Evolutionary conservation across 495 filamentous ascomycete species (phyloP).

Genomic region (Pseudomonodictys pantanalensis): DNA sequence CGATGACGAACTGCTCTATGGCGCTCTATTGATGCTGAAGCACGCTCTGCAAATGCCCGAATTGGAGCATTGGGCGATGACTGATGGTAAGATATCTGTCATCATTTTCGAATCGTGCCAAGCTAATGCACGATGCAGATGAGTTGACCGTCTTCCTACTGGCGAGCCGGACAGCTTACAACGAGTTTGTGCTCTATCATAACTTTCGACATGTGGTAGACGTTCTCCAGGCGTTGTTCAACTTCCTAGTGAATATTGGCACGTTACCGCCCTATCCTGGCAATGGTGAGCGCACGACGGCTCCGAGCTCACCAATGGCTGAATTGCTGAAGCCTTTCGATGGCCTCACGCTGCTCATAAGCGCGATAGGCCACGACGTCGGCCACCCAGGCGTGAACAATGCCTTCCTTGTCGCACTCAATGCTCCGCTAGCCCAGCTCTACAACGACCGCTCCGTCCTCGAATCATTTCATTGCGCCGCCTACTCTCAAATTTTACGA

Average conservation of each 20-base stretch:
- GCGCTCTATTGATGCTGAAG: constrained; percentile 76
- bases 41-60: constrained; percentile 83
- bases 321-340: constrained; percentile 77
- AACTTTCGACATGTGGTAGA: constrained; percentile 97
- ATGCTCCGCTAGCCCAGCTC: constrained; percentile 91
- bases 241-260: constrained; percentile 81
- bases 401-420: constrained; percentile 86
- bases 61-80: constrained; percentile 72
- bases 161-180: constrained; percentile 84
- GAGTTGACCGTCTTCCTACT: constrained; percentile 76
- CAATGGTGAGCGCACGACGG: constrained; percentile 31
- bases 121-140: constrained; percentile 34
- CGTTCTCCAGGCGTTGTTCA: constrained; percentile 90
- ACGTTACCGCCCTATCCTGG: constrained; percentile 65
- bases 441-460: constrained; percentile 98
- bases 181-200: constrained; percentile 94
- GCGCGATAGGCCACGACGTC: constrained; percentile 95
- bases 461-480: constrained; percentile 96
- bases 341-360: constrained; percentile 82
- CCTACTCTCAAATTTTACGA: constrained; percentile 92
- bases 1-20: constrained; percentile 83
- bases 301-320: constrained; percentile 57
- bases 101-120: background rate
- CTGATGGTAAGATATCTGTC: constrained; percentile 53
- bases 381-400: constrained; percentile 98